These are phyloP conservation scores for Sextonia rubra DNA, from an alignment of 164 flowering plant species.

Conservation along the genomic window DNA sequence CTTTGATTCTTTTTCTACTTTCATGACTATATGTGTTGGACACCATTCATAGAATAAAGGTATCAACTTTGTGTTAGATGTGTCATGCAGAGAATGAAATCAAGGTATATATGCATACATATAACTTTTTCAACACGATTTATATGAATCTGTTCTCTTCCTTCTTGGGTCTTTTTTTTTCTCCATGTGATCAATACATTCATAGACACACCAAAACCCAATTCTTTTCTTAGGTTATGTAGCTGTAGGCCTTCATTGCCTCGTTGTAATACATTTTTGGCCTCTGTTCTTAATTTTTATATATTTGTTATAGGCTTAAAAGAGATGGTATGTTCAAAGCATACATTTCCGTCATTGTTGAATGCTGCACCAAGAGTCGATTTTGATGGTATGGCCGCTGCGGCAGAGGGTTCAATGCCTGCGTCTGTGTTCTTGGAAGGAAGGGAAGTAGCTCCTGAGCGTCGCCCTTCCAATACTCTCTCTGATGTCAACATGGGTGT, in stretches of 20 bases:
- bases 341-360: slow-evolving; percentile 29
- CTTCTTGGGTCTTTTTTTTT: too few species aligned
- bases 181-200: not conserved
- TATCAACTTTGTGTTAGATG: too few species aligned
- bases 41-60: too few species aligned
- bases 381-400: slow-evolving; percentile 11
- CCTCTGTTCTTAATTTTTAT: not conserved
- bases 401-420: not conserved
- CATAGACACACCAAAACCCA: not conserved
- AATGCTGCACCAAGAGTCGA: slow-evolving; percentile 26
- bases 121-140: not conserved
- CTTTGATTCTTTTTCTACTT: too few species aligned
- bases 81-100: too few species aligned
- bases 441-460: not conserved
- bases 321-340: slow-evolving; percentile 30
- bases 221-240: not conserved
- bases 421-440: slow-evolving; percentile 5
- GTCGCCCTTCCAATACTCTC: slow-evolving; percentile 8
- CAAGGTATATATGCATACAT: not conserved
- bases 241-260: not conserved
- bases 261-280: too few species aligned
- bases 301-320: not conserved
- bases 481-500: slow-evolving; percentile 51
- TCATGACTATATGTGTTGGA: too few species aligned
- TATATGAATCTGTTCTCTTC: not conserved